Base-by-base conservation (phyloP, 2,329 filamentous ascomycete genomes). In the Hymenoscyphus occultus region DNA sequence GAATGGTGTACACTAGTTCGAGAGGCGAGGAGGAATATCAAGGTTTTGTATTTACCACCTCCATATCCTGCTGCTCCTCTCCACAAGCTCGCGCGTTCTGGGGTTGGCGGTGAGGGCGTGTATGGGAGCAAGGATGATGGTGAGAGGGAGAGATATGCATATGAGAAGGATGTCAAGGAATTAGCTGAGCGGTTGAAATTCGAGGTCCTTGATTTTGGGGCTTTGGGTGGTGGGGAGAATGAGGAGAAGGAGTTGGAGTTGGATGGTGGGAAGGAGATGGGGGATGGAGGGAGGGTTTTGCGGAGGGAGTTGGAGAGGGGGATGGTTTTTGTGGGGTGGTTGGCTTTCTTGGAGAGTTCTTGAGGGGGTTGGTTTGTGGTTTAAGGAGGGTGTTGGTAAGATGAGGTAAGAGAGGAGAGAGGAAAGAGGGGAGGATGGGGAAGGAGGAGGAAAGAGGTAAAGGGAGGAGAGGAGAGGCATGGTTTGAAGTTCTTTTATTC, bases 181-280 rank as follows among this genome's bases (percentile, higher is more conserved):
- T 54, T 76, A 31, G 78, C 78, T 1, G 72, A 67, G 22, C 68
- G 71, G 6, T 75, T 74, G 64, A 75, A 76, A 22, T 72, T 80
- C 64, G 80, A 81, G 60, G 70, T 77, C 19, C 67, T 82, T 61
- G 75, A 75, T 10, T 75, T 81, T 75, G 81, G 77, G 68, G 81
- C 22, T 1, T 22, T 22, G 22, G 22, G 22, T 22, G 22, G 22
- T 22, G 22, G 22, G 1, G 22, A 22, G 22, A 1, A 22, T 22
- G 22, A 22, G 22, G 22, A 22, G 22, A 22, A 22, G 22, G 22
- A 22, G 22, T 22, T 22, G 1, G 22, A 80, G 70, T 70, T 78
- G 60, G 80, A 78, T 0, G 78, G 77, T 13, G 71, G 69, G 75
- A 69, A 69, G 77, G 71, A 69, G 12, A 78, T 75, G 62, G 75